Percentiles rank a stretch among this genome's conserved stretches.
Conservation (phyloP, 2,329 filamentous ascomycete genomes). For the Calonectria pseudoturangicola region DNA sequence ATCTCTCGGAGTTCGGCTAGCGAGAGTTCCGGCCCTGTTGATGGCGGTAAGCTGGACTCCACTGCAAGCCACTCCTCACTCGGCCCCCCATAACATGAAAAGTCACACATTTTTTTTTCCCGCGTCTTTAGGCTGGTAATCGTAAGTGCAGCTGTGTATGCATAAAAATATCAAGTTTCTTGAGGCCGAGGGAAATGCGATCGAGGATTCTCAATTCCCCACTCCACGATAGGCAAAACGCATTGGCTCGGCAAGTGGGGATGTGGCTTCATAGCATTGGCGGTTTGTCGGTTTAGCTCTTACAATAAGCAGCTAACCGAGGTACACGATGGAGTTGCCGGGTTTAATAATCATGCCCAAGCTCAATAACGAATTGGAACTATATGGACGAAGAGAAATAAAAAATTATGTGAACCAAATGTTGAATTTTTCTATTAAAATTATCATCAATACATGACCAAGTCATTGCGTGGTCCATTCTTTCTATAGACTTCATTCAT, state of each 20-base stretch:
- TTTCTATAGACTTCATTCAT: neutral
- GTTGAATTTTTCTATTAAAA: conserved; percentile 28
- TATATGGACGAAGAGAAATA: neutral
- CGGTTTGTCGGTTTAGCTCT: neutral
- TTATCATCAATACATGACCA: conserved; percentile 19
- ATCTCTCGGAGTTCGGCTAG: conserved; percentile 44
- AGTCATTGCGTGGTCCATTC: conserved; percentile 7
- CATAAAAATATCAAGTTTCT: neutral
- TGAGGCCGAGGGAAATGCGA: neutral
- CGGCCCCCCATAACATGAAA: conserved; percentile 62
- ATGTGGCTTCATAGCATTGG: conserved; percentile 1
- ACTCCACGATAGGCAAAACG: neutral
- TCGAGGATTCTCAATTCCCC: conserved; percentile 11
- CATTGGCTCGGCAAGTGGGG: conserved; percentile 20
- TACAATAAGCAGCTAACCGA: neutral
- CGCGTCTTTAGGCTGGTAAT: neutral
- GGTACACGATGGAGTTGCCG: conserved; percentile 9
- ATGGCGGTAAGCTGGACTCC: conserved; percentile 48
- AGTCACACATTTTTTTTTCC: conserved; percentile 48
- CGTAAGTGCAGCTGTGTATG: neutral
- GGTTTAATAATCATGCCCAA: neutral
- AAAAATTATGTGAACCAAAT: neutral
- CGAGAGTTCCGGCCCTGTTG: conserved; percentile 20
- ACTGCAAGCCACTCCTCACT: conserved; percentile 67
- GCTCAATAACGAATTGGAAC: neutral